Conservation (phyloP, 345 rosid genomes). For the Garcia nutans region DNA sequence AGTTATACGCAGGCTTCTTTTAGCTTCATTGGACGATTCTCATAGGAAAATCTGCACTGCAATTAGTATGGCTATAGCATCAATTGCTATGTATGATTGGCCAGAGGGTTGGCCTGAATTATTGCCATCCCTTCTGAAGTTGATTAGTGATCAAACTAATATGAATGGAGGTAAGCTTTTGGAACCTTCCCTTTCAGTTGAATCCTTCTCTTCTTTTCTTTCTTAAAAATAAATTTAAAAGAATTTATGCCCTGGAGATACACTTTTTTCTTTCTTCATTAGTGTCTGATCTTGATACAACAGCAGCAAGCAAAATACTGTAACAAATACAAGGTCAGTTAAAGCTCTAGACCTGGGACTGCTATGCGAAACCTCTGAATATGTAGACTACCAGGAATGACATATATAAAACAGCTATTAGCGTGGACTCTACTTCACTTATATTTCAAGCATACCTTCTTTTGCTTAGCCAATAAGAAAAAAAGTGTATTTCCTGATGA, state of each 20-base stretch:
- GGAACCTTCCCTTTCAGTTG: slow-evolving; percentile 3
- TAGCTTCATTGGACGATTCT: slow-evolving; percentile 72
- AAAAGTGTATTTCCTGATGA: not conserved
- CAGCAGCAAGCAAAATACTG: not conserved
- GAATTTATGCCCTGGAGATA: not conserved
- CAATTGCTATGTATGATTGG: slow-evolving; percentile 84
- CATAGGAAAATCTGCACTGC: slow-evolving; percentile 83
- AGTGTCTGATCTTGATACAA: not conserved
- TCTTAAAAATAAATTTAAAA: not conserved
- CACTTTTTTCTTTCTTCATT: too few relatives aligned
- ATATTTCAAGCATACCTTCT: not conserved
- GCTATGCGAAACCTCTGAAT: not conserved
- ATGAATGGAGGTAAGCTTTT: slow-evolving; percentile 59
- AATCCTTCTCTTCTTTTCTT: not conserved
- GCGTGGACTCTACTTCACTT: not conserved
- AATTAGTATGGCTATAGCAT: slow-evolving; percentile 77
- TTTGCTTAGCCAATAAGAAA: not conserved
- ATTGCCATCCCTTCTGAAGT: slow-evolving; percentile 66
- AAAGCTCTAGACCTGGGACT: not conserved
- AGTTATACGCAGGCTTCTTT: slow-evolving; percentile 63
- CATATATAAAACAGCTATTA: not conserved
- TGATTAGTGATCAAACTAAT: slow-evolving; percentile 59
- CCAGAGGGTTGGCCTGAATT: slow-evolving; percentile 92
- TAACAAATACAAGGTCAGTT: not conserved
- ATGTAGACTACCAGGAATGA: not conserved